Conservation (phyloP, 2,329 filamentous ascomycete genomes). For the Hypoxylon sp. region DNA sequence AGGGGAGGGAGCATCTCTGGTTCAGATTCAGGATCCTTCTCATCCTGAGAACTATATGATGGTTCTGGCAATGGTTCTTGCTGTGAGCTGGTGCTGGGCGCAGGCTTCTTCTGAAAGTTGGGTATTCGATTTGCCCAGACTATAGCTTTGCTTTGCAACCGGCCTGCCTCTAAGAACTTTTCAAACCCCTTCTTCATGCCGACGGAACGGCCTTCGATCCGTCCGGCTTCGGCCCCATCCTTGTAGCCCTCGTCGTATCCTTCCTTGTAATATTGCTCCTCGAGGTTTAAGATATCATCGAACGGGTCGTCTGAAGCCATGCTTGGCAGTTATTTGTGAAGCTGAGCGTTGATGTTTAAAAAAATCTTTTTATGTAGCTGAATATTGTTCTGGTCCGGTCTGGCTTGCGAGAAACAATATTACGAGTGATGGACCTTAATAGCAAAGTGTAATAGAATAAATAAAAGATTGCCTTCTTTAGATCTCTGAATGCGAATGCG, state of each 20-base stretch:
- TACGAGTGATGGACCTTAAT: not conserved
- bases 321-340: conserved; percentile 6
- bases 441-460: not conserved
- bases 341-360: conserved; percentile 20
- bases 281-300: conserved; percentile 70
- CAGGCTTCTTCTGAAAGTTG: conserved; percentile 34
- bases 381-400: not conserved
- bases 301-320: conserved; percentile 62
- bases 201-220: conserved; percentile 89
- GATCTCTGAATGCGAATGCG: not conserved
- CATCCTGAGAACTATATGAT: conserved; percentile 19
- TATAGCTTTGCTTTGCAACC: conserved; percentile 80
- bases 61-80: conserved; percentile 5
- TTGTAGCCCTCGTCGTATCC: conserved; percentile 81
- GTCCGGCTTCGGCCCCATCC: conserved; percentile 83
- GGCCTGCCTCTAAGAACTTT: conserved; percentile 86
- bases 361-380: not conserved
- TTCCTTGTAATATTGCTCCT: conserved; percentile 81
- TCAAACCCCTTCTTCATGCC: conserved; percentile 94
- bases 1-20: conserved; percentile 59
- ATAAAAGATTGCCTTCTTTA: not conserved
- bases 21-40: conserved; percentile 3
- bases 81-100: conserved; percentile 2
- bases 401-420: not conserved
- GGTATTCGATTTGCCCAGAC: conserved; percentile 85